Base-by-base conservation (phyloP, 768 basidiomycete genomes). In the Chalciporus sphaerocephalus region DNA sequence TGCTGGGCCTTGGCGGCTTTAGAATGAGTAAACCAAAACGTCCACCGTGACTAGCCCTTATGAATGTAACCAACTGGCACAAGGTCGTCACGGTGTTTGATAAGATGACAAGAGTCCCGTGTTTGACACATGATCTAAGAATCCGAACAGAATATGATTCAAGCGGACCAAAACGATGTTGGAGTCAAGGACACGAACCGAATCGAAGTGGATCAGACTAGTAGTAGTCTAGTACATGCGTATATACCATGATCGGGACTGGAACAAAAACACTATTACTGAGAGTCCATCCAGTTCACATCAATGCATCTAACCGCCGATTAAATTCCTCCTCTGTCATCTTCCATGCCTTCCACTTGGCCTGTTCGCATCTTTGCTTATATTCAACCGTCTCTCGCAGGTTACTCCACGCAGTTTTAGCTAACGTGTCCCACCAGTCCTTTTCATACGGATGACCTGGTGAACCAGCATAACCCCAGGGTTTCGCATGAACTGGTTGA, bases 401-500 rank as follows among this genome's bases (percentile, higher is more conserved):
- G 3, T 53, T 66, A n/a, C 42, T 53, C 75, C 75, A 78, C 1
- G 58, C 52, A 0, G 75, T 76, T 45, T 59, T 55, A 32, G 67
- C 69, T 17, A 74, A 46, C 11, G 55, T 50, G 2, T 36, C 27
- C 71, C 74, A 76, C 76, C 77, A 79, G 27, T 71, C 71, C 5
- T 52, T 46, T 7, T 56, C 53, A 50, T 65, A 77, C 0, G 78
- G 76, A 52, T 78, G 70, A 4, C 69, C 71, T 25, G 74, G 75
- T 3, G 73, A 61, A 5, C 74, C 72, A 0, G 70, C 62, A 47
- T 76, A 78, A 7, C 76, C 75, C 76, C 77, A 78, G 1, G 75
- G 76, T 51, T 80, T 80, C 2, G 74, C 62, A 0, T 70, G 72
- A 46, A 62, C 71, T 1, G 74, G 77, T 51, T 72, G 75, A 11